Conservation (phyloP, 148 eudicot species). For the Fagopyrum tataricum region DNA sequence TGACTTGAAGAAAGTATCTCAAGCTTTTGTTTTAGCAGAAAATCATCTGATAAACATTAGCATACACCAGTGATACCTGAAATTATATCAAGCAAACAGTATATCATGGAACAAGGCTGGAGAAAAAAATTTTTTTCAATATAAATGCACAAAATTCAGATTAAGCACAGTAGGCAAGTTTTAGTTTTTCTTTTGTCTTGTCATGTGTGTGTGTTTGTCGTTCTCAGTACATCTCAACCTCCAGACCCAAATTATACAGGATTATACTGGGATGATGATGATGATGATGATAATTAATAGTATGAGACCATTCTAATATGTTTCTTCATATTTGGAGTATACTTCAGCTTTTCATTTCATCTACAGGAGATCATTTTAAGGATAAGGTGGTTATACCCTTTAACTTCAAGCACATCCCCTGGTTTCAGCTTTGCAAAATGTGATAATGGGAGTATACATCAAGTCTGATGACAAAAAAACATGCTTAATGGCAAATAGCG, state of each 20-base stretch:
- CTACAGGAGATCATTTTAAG: constrained; percentile 31
- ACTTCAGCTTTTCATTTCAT: constrained; percentile 86
- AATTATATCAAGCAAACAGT: constrained; percentile 7
- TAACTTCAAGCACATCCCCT: constrained; percentile 89
- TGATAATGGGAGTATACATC: constrained; percentile 96
- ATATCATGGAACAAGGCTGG: neutral
- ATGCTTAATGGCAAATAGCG: too few species aligned
- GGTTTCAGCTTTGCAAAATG: constrained; percentile 86
- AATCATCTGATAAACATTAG: constrained; percentile 89
- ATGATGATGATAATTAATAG: neutral
- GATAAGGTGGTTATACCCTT: constrained; percentile 53
- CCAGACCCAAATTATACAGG: too few species aligned
- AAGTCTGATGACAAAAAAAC: too few species aligned
- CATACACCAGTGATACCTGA: constrained; percentile 79
- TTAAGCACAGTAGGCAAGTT: too few species aligned
- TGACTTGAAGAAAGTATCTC: constrained; percentile 68
- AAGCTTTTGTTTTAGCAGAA: constrained; percentile 82
- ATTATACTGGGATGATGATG: too few species aligned
- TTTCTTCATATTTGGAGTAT: constrained; percentile 95
- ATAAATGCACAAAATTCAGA: too few species aligned
- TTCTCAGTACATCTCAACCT: too few species aligned
- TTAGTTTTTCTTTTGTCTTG: too few species aligned
- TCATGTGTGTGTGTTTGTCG: too few species aligned
- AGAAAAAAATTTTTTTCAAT: too few species aligned
- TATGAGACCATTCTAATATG: constrained; percentile 81